Percentiles rank a stretch among this genome's conserved stretches.
Evolutionary conservation across 805 yeast genomes (phyloP).

Genomic region (Pichia sporocuriosa): DNA sequence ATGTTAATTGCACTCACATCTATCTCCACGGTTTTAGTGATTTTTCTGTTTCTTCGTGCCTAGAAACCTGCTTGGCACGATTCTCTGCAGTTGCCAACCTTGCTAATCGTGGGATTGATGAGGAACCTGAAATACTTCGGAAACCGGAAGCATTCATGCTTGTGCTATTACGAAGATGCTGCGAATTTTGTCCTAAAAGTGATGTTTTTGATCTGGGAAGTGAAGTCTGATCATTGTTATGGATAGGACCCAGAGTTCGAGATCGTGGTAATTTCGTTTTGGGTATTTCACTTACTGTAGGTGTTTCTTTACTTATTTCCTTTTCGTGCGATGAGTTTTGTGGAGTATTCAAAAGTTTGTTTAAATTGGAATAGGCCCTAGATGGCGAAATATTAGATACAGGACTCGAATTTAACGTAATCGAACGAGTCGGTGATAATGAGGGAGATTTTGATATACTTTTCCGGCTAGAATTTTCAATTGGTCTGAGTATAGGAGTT

Average conservation of each 20-base stretch:
- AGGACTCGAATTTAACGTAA: constrained; percentile 1
- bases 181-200: background rate
- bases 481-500: constrained; percentile 4
- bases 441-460: constrained; percentile 6
- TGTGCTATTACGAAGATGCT: background rate
- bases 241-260: background rate
- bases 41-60: background rate
- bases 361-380: constrained; percentile 17
- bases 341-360: constrained; percentile 7
- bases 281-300: background rate
- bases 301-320: background rate
- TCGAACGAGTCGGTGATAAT: constrained; percentile 10
- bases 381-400: constrained; percentile 16
- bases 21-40: constrained; percentile 7
- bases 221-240: background rate
- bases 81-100: constrained; percentile 10
- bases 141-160: background rate
- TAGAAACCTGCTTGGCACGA: constrained; percentile 5
- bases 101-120: constrained; percentile 15
- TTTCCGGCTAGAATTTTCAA: no score
- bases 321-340: constrained; percentile 3
- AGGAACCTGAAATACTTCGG: background rate
- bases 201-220: constrained; percentile 8
- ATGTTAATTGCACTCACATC: no score
- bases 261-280: constrained; percentile 4